These are phyloP conservation scores for Clonostachys byssicola DNA, from an alignment of 2,329 filamentous ascomycete genomes.

Conservation along the genomic window DNA sequence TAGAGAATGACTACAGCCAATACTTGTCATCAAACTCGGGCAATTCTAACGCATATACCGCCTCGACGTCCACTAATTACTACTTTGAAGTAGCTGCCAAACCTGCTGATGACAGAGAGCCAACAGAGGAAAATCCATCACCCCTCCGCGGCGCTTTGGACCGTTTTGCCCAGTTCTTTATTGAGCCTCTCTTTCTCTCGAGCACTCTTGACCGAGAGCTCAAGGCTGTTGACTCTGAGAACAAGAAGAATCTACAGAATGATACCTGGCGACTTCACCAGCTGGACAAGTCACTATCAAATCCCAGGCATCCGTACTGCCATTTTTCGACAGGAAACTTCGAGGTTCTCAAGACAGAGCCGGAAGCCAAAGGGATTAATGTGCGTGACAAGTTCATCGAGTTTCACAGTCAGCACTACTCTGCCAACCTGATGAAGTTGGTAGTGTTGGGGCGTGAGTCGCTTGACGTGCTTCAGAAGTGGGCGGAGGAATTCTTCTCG, in stretches of 20 bases:
- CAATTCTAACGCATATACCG: slow-evolving; percentile 92
- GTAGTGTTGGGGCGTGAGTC: slow-evolving; percentile 79
- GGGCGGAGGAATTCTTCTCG: slow-evolving; percentile 81
- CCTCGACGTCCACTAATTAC: slow-evolving; percentile 91
- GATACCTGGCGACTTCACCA: slow-evolving; percentile 87
- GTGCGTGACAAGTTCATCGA: slow-evolving; percentile 89
- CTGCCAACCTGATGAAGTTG: slow-evolving; percentile 90
- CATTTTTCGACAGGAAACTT: slow-evolving; percentile 91
- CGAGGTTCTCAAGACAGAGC: slow-evolving; percentile 78
- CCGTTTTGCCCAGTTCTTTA: slow-evolving; percentile 91
- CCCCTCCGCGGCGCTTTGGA: slow-evolving; percentile 78
- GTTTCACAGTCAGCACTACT: slow-evolving; percentile 87
- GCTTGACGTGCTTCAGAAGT: slow-evolving; percentile 76
- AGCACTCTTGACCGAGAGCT: slow-evolving; percentile 85
- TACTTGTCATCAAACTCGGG: slow-evolving; percentile 89
- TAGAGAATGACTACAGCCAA: slow-evolving; percentile 92
- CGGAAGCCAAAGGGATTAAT: slow-evolving; percentile 74
- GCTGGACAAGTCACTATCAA: slow-evolving; percentile 83
- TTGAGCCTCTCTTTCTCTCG: slow-evolving; percentile 79
- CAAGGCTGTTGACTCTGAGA: slow-evolving; percentile 87
- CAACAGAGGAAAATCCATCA: slow-evolving; percentile 51
- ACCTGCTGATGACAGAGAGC: slow-evolving; percentile 55
- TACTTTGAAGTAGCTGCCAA: slow-evolving; percentile 93
- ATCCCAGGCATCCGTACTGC: slow-evolving; percentile 81
- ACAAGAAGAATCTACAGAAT: slow-evolving; percentile 95